Conservation (phyloP, 306 rosid genomes). For the Hippophae tibetana region DNA sequence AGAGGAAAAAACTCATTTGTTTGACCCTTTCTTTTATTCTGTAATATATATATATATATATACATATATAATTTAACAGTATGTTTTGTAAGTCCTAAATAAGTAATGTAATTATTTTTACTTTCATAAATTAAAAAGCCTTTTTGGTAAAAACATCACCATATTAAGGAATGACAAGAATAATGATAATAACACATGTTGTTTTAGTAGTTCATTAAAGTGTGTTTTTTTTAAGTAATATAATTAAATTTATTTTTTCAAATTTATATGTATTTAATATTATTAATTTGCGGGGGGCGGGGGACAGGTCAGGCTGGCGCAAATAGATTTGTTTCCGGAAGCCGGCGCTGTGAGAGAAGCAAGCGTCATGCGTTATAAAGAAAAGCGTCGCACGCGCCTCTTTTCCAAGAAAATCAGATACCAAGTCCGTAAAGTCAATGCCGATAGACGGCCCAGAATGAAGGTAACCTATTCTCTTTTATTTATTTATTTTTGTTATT, state of each 20-base stretch:
- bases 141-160: too few relatives aligned
- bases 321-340: conserved; percentile 55
- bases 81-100: too few relatives aligned
- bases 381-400: conserved; percentile 68
- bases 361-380: conserved; percentile 66
- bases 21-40: too few relatives aligned
- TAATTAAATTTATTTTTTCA: conserved; percentile 11
- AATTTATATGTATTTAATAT: too few relatives aligned
- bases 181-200: too few relatives aligned
- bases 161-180: too few relatives aligned
- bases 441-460: conserved; percentile 87
- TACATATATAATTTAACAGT: too few relatives aligned
- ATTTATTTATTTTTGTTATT: background rate
- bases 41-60: too few relatives aligned
- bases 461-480: conserved; percentile 39
- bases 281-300: conserved; percentile 10
- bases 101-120: too few relatives aligned
- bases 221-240: background rate
- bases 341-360: conserved; percentile 63
- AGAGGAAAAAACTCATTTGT: too few relatives aligned
- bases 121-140: too few relatives aligned
- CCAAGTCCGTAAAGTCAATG: conserved; percentile 76
- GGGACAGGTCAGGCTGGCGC: conserved; percentile 73
- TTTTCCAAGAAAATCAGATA: conserved; percentile 79
- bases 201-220: too few relatives aligned